Evolutionary conservation across 805 yeast genomes (phyloP).

Genomic region (Ogataea naganishii): DNA sequence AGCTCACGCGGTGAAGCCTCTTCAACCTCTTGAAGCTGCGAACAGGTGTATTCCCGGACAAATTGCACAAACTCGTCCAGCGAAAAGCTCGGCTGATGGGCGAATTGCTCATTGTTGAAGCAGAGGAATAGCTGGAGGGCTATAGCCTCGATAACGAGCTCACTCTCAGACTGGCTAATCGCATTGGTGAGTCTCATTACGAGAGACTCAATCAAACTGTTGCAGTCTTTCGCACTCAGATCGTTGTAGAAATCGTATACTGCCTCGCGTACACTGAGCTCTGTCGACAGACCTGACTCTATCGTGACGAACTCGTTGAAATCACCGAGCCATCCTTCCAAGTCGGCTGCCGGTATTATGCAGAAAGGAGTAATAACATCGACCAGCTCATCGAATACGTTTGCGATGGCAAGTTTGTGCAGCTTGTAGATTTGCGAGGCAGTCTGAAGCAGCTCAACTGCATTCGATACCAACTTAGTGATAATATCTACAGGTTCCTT

Average conservation of each 20-base stretch:
- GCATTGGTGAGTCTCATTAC: slow-evolving; percentile 8
- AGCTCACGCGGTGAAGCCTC: slow-evolving; percentile 22
- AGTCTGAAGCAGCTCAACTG: slow-evolving; percentile 23
- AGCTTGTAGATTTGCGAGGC: slow-evolving; percentile 13
- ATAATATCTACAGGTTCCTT: slow-evolving; percentile 14
- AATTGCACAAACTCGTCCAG: slow-evolving; percentile 15
- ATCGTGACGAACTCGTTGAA: slow-evolving; percentile 64
- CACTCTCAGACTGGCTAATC: slow-evolving; percentile 7
- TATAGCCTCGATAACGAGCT: slow-evolving; percentile 31
- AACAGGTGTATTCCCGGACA: slow-evolving; percentile 7
- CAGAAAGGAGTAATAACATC: slow-evolving; percentile 29
- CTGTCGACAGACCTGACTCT: slow-evolving; percentile 60
- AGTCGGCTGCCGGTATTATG: slow-evolving; percentile 30
- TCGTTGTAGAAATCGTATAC: slow-evolving; percentile 48
- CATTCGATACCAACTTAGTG: slow-evolving; percentile 15
- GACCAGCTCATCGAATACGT: slow-evolving; percentile 7
- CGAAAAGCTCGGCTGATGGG: slow-evolving; percentile 10
- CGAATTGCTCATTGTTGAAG: slow-evolving; percentile 29
- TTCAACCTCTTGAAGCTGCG: slow-evolving; percentile 6
- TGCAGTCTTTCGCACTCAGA: slow-evolving; percentile 32
- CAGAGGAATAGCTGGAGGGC: slow-evolving; percentile 31
- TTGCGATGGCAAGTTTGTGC: slow-evolving; percentile 1
- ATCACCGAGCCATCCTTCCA: slow-evolving; percentile 47
- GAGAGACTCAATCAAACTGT: slow-evolving; percentile 13
- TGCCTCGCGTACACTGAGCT: slow-evolving; percentile 49